Evolutionary conservation across 176 grass and related monocot species (phyloP).

Genomic region (Ensete ventricosum): DNA sequence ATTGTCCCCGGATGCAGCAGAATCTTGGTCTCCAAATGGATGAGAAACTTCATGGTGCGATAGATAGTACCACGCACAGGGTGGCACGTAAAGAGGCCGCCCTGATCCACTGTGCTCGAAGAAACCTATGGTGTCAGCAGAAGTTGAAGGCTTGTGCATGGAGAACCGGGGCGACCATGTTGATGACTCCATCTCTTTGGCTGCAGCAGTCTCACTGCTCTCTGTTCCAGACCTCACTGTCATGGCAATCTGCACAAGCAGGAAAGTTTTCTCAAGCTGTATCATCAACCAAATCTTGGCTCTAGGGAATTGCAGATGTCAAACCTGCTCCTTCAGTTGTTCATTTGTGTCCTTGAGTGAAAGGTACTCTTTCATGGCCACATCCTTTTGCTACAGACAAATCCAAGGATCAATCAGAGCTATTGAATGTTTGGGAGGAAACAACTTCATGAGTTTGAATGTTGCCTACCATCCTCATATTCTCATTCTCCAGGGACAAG

Average conservation of each 20-base stretch:
- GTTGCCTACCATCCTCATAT: constrained; percentile 44
- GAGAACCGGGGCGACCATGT: neutral
- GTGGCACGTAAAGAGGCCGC: constrained; percentile 26
- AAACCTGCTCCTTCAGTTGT: constrained; percentile 44
- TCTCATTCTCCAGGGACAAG: constrained; percentile 46
- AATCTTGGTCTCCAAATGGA: constrained; percentile 19
- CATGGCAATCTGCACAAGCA: neutral
- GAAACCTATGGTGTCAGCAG: neutral
- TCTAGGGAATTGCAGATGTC: neutral
- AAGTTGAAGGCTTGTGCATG: neutral
- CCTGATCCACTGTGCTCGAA: constrained; percentile 3
- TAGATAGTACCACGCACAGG: constrained; percentile 54
- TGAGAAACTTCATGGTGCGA: constrained; percentile 23
- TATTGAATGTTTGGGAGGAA: neutral
- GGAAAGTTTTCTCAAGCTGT: neutral
- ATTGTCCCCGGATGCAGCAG: neutral
- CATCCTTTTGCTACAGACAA: constrained; percentile 41
- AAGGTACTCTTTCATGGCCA: constrained; percentile 36
- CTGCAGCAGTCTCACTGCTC: neutral
- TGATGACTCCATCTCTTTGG: neutral
- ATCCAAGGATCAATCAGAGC: neutral
- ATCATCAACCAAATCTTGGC: neutral
- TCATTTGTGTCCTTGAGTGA: constrained; percentile 53
- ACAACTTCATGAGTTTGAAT: neutral
- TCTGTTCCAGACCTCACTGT: neutral